Evolutionary conservation across 2,329 filamentous ascomycete genomes (phyloP).

Genomic region (Aspergillus fructus): DNA sequence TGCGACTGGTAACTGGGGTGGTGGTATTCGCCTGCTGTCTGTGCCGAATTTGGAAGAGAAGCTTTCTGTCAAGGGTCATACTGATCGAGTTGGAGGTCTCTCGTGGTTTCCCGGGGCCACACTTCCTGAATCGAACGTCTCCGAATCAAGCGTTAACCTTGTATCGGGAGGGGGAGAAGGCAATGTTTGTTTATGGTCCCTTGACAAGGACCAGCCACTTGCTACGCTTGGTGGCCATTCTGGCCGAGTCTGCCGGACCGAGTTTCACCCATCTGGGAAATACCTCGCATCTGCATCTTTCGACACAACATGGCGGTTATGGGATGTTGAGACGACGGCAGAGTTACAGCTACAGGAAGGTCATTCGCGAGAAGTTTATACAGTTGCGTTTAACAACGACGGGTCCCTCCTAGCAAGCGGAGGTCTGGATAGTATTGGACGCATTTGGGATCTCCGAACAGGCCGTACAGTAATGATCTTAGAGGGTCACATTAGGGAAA

Average conservation of each 20-base stretch:
- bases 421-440: slow-evolving; percentile 90
- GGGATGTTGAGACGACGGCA: slow-evolving; percentile 83
- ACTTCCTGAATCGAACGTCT: slow-evolving; percentile 67
- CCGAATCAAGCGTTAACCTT: slow-evolving; percentile 73
- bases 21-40: slow-evolving; percentile 80
- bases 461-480: slow-evolving; percentile 95
- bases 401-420: slow-evolving; percentile 87
- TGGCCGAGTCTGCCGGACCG: slow-evolving; percentile 83
- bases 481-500: slow-evolving; percentile 88
- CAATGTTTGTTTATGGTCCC: slow-evolving; percentile 84
- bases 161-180: slow-evolving; percentile 89
- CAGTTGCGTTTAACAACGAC: slow-evolving; percentile 85
- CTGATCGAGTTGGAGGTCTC: slow-evolving; percentile 83
- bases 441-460: slow-evolving; percentile 91
- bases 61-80: slow-evolving; percentile 76
- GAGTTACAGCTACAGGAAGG: slow-evolving; percentile 90
- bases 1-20: slow-evolving; percentile 90
- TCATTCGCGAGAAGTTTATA: slow-evolving; percentile 89
- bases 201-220: slow-evolving; percentile 80
- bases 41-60: slow-evolving; percentile 80
- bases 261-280: slow-evolving; percentile 88
- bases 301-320: slow-evolving; percentile 94
- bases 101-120: slow-evolving; percentile 87
- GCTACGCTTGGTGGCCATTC: slow-evolving; percentile 80
- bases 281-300: slow-evolving; percentile 93